Percentiles rank a stretch among this genome's conserved stretches.
Conservation (phyloP, 2,329 filamentous ascomycete genomes). For the Teratosphaeria destructans region DNA sequence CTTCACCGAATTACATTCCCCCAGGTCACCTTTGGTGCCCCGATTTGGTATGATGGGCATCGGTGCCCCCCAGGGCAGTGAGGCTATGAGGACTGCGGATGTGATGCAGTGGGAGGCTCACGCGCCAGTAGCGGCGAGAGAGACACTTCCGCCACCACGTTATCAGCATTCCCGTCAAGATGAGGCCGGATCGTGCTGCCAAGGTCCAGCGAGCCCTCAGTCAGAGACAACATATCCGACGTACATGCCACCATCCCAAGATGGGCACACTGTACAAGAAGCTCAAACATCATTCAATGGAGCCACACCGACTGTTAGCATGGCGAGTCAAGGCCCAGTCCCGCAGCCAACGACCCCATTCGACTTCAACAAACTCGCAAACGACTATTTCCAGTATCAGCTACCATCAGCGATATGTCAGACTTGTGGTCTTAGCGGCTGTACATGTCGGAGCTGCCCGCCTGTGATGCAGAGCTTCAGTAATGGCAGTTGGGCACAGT, state of each 20-base stretch:
- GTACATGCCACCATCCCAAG: background rate
- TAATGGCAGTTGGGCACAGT: slow-evolving; percentile 23
- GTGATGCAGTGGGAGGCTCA: slow-evolving; percentile 18
- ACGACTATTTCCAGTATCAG: slow-evolving; percentile 21
- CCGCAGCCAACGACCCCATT: slow-evolving; percentile 1
- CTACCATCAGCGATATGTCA: slow-evolving; percentile 25
- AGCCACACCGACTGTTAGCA: background rate
- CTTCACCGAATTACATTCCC: slow-evolving; percentile 8
- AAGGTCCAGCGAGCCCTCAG: slow-evolving; percentile 9
- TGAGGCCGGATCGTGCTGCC: slow-evolving; percentile 16
- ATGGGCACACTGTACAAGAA: background rate
- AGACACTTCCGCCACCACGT: slow-evolving; percentile 6
- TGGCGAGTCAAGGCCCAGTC: background rate
- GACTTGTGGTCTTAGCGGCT: slow-evolving; percentile 24
- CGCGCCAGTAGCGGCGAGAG: slow-evolving; percentile 13
- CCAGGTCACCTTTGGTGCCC: slow-evolving; percentile 7
- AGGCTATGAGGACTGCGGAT: slow-evolving; percentile 10
- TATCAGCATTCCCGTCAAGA: slow-evolving; percentile 8
- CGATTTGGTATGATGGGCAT: slow-evolving; percentile 25
- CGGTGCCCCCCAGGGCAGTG: slow-evolving; percentile 16
- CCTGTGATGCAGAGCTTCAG: slow-evolving; percentile 22
- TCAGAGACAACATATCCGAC: slow-evolving; percentile 1
- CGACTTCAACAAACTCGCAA: slow-evolving; percentile 17
- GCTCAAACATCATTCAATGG: background rate
- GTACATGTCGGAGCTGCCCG: slow-evolving; percentile 24